Evolutionary conservation across 441 rosid genomes (phyloP).

Genomic region (Croton laevigatus): DNA sequence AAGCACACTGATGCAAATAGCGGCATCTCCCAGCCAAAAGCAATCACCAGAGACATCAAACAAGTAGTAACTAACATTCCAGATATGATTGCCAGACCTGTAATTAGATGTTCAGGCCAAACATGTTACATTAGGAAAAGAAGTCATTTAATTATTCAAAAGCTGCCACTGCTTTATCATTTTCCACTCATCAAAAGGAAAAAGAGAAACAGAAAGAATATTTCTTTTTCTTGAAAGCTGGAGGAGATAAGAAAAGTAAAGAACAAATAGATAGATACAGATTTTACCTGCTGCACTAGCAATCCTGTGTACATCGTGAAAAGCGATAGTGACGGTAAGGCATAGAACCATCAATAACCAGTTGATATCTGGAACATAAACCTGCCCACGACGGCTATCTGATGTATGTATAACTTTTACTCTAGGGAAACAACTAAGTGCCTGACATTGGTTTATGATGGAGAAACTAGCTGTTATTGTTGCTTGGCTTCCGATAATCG

Average conservation of each 20-base stretch:
- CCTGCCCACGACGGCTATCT: constrained; percentile 52
- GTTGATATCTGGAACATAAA: constrained; percentile 61
- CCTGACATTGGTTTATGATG: constrained; percentile 63
- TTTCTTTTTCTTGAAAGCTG: no score
- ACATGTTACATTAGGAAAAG: no score
- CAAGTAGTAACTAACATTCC: constrained; percentile 69
- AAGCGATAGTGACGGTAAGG: constrained; percentile 47
- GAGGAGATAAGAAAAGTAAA: not conserved
- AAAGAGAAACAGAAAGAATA: not conserved
- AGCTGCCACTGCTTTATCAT: not conserved
- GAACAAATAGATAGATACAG: not conserved
- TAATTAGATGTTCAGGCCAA: no score
- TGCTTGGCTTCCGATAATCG: constrained; percentile 72
- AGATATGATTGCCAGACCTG: constrained; percentile 53
- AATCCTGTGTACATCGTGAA: constrained; percentile 35
- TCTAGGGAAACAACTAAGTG: constrained; percentile 63
- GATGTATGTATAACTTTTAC: constrained; percentile 64
- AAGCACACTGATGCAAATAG: constrained; percentile 41
- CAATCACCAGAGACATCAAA: constrained; percentile 66
- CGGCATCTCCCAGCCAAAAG: constrained; percentile 52
- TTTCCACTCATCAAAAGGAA: not conserved
- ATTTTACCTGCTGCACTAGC: constrained; percentile 53
- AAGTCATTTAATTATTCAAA: no score
- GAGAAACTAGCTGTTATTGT: constrained; percentile 69
- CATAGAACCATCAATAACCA: constrained; percentile 65